These are phyloP conservation scores for Gossypium thurberi DNA, from an alignment of 345 rosid species.

Conservation along the genomic window DNA sequence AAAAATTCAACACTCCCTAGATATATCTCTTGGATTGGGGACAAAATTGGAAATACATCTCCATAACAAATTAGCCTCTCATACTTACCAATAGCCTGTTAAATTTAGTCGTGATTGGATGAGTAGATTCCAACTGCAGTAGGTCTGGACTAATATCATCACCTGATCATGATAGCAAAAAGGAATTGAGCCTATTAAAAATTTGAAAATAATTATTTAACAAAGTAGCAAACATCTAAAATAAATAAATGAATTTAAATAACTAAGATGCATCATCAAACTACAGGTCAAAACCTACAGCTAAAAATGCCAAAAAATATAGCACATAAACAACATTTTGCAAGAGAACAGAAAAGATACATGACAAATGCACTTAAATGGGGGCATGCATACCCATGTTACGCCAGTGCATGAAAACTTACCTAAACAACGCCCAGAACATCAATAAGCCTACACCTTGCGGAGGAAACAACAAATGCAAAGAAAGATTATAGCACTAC, in stretches of 20 bases:
- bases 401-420: neutral
- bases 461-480: neutral
- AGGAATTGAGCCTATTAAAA: conserved; percentile 17
- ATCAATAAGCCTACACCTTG: neutral
- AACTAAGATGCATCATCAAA: neutral
- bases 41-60: neutral
- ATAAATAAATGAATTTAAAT: neutral
- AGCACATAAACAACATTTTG: neutral
- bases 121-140: conserved; percentile 39
- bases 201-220: neutral
- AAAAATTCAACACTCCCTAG: neutral
- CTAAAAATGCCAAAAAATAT: neutral
- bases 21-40: neutral
- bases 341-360: neutral
- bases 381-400: neutral
- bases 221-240: neutral
- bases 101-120: conserved; percentile 48
- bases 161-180: conserved; percentile 26
- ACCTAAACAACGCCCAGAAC: conserved; percentile 6
- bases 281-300: neutral
- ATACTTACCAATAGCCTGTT: conserved; percentile 71
- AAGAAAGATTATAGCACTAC: neutral
- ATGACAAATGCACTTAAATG: neutral
- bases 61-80: neutral
- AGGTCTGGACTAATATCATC: conserved; percentile 28